Base-by-base conservation (phyloP, 2,329 filamentous ascomycete genomes). In the Malbranchea zuffiana region DNA sequence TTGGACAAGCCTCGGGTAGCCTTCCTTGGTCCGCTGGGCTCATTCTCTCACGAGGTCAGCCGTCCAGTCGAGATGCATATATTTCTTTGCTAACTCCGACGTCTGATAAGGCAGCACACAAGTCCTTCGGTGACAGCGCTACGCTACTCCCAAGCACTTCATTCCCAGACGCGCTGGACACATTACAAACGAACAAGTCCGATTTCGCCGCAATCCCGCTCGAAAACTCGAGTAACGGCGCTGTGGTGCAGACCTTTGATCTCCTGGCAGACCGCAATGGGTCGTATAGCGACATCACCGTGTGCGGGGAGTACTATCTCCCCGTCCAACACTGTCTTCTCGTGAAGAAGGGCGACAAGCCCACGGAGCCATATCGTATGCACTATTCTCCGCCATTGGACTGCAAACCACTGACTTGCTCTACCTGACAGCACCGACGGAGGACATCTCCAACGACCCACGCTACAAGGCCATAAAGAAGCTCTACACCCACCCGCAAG, bases 181-280 rank as follows among this genome's bases (percentile, higher is more conserved):
- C 77, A 11, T 81, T 94, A 4, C 84, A 92, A 52, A 67, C 69
- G 24, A 71, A 74, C 40, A 55, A 65, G 29, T 75, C 74, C 1
- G 61, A 71, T 35, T 78, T 78, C 39, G 90, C 87, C 47, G 82
- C 96, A 20, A 82, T 95, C 1, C 90, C 90, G 5, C 87, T 94
- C 60, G 88, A 96, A 57, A 98, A 98, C 66, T 92, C 83, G 26
- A 88, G 84, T 55, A 94, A 96, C 60, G 90, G 90, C 52, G 80
- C 81, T 37, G 90, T 98, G 33, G 77, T 90, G 39, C 82, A 85
- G 58, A 94, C 87, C 0, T 72, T 96, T 16, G 87, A 95, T 60
- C 75, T 88, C 46, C 75, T 98, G 42, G 84, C 84, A 47, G 85
- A 94, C 61, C 69, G 81, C 17, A 64, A 74, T 25, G 61, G 59